These are phyloP conservation scores for Colletotrichum euphorbiae DNA, from an alignment of 2,329 filamentous ascomycete species.

Conservation along the genomic window DNA sequence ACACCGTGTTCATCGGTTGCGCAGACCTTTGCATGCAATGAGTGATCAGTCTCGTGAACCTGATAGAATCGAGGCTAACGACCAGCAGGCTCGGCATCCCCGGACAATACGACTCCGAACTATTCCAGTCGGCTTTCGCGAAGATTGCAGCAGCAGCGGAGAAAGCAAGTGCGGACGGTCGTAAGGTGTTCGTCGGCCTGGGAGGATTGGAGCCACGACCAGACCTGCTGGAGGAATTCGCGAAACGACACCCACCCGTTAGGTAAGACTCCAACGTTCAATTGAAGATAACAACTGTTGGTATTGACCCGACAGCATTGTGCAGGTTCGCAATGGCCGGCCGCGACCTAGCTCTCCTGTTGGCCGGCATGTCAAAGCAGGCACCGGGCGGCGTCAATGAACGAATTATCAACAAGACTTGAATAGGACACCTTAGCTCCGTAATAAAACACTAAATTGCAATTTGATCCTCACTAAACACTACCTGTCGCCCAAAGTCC, in stretches of 20 bases:
- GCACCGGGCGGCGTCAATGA: slow-evolving; percentile 28
- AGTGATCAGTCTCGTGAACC: neutral
- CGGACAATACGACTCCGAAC: slow-evolving; percentile 18
- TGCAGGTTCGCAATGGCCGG: slow-evolving; percentile 27
- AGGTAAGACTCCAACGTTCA: neutral
- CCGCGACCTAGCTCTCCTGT: slow-evolving; percentile 11
- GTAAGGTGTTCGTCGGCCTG: slow-evolving; percentile 22
- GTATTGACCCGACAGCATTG: neutral
- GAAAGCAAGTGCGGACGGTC: slow-evolving; percentile 20
- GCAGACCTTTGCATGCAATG: slow-evolving; percentile 33
- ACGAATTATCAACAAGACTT: slow-evolving; percentile 22
- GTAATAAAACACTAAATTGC: neutral
- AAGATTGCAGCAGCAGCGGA: slow-evolving; percentile 22
- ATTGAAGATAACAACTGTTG: no score
- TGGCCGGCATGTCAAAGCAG: slow-evolving; percentile 27
- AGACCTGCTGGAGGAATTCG: slow-evolving; percentile 18
- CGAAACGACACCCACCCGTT: slow-evolving; percentile 8
- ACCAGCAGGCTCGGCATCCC: slow-evolving; percentile 5
- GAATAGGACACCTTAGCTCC: neutral
- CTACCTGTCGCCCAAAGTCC: neutral
- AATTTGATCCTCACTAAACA: slow-evolving; percentile 1
- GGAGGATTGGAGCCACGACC: slow-evolving; percentile 29
- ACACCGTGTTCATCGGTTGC: slow-evolving; percentile 26
- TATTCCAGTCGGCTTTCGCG: slow-evolving; percentile 12
- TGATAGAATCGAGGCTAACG: no score